A percentile compares a stretch with the other conserved stretches of the same genome.
Conservation (phyloP, 1,284 basidiomycete genomes). For the Exsudoporus floridanus region DNA sequence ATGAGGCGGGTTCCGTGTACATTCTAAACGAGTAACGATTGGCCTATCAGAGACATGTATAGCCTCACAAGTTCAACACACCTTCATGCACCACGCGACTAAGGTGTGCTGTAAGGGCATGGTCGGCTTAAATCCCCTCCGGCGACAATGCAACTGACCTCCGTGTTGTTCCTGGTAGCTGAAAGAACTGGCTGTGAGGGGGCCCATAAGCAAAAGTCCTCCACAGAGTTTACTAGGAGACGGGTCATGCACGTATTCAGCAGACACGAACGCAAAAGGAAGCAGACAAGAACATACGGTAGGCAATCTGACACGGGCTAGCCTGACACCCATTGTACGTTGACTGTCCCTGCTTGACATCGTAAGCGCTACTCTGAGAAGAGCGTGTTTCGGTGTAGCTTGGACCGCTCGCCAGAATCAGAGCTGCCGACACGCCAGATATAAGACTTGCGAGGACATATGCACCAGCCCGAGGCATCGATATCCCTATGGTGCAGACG, state of each 20-base stretch:
- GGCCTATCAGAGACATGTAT: not conserved
- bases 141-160: conserved; percentile 39
- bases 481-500: conserved; percentile 10
- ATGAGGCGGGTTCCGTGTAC: conserved; percentile 72
- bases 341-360: conserved; percentile 59
- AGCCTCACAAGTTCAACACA: conserved; percentile 18
- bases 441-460: conserved; percentile 24
- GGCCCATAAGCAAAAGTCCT: conserved; percentile 60
- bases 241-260: conserved; percentile 1
- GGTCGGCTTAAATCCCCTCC: conserved; percentile 12
- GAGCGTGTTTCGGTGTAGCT: conserved; percentile 41
- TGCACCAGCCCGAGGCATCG: conserved; percentile 20
- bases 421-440: conserved; percentile 20
- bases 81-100: conserved; percentile 70
- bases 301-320: conserved; percentile 65
- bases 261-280: not conserved
- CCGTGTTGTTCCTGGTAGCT: conserved; percentile 57
- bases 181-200: conserved; percentile 58
- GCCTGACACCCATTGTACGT: conserved; percentile 69
- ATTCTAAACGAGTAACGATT: conserved; percentile 33
- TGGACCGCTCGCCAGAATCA: conserved; percentile 30
- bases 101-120: conserved; percentile 49
- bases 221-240: conserved; percentile 54
- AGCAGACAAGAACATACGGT: conserved; percentile 41
- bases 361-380: conserved; percentile 22